Percentiles rank a stretch among this genome's conserved stretches.
These are phyloP conservation scores for Leishmania mexicana DNA, from an alignment of 208 protist species.

Conservation along the genomic window DNA sequence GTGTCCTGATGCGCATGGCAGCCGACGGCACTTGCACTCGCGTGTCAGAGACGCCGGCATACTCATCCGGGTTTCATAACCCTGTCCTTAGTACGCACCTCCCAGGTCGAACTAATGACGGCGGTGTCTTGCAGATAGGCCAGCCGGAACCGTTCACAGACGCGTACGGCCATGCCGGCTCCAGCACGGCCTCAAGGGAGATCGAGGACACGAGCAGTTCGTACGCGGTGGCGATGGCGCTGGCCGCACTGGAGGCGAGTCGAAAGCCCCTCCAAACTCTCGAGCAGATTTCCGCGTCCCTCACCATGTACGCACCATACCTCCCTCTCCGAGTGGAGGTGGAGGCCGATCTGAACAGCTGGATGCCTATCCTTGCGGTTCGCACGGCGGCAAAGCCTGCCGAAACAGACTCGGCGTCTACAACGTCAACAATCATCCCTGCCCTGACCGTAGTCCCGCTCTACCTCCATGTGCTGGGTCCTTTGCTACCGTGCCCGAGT, in stretches of 20 bases:
- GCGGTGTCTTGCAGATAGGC: background rate
- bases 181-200: background rate
- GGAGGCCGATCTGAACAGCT: slow-evolving; percentile 33
- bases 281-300: slow-evolving; percentile 35
- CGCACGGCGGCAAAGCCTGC: background rate
- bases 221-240: slow-evolving; percentile 15
- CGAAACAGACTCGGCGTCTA: background rate
- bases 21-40: slow-evolving; percentile 25
- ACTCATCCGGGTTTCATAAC: background rate
- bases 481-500: slow-evolving; percentile 36
- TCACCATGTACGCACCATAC: slow-evolving; percentile 39
- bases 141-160: background rate
- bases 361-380: background rate
- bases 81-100: background rate
- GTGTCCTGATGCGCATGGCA: slow-evolving; percentile 43
- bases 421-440: background rate
- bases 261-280: slow-evolving; percentile 40
- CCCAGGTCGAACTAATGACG: background rate
- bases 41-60: slow-evolving; percentile 9
- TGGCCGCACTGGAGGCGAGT: slow-evolving; percentile 34
- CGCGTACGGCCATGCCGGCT: background rate
- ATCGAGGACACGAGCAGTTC: background rate
- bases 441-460: slow-evolving; percentile 6
- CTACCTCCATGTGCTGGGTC: slow-evolving; percentile 49
- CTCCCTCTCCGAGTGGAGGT: slow-evolving; percentile 57